A percentile compares a stretch with the other conserved stretches of the same genome.
phyloP scores from a whole-genome alignment of 1,284 basidiomycete genomes.

The Marasmius sp. region DNA sequence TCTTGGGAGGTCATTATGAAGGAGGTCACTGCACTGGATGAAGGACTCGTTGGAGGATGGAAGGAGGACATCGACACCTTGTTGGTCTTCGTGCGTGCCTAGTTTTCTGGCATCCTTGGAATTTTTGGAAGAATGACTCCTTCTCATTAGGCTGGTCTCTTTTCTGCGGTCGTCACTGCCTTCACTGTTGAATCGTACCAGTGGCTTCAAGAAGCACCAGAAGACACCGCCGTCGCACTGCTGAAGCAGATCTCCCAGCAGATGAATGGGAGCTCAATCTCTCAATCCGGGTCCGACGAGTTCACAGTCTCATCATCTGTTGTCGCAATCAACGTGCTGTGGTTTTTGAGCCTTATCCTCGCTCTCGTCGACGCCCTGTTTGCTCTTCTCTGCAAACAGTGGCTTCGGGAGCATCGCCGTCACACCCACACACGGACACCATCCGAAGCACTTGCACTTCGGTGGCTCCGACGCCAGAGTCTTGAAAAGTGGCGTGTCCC shows the following conservation, averaged over 20 bases:
- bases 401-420: constrained; percentile 8
- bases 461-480: not conserved
- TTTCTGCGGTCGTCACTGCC: constrained; percentile 4
- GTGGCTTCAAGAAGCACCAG: not conserved
- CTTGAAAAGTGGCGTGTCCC: not conserved
- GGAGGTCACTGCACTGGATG: too few relatives aligned
- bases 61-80: not conserved
- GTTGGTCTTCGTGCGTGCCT: not conserved
- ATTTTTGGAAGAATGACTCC: not conserved
- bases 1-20: too few relatives aligned
- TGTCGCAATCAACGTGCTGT: constrained; percentile 1
- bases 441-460: not conserved
- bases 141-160: not conserved
- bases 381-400: constrained; percentile 11
- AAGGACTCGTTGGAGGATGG: too few relatives aligned
- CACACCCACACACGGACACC: not conserved
- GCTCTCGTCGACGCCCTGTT: constrained; percentile 1
- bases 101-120: not conserved
- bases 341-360: constrained; percentile 8
- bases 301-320: not conserved
- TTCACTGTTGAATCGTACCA: constrained; percentile 6
- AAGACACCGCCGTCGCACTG: not conserved
- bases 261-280: not conserved
- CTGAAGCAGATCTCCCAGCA: constrained; percentile 1
- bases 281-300: not conserved